Conservation (phyloP, 495 filamentous ascomycete genomes). For the Trichoderma parareesei region DNA sequence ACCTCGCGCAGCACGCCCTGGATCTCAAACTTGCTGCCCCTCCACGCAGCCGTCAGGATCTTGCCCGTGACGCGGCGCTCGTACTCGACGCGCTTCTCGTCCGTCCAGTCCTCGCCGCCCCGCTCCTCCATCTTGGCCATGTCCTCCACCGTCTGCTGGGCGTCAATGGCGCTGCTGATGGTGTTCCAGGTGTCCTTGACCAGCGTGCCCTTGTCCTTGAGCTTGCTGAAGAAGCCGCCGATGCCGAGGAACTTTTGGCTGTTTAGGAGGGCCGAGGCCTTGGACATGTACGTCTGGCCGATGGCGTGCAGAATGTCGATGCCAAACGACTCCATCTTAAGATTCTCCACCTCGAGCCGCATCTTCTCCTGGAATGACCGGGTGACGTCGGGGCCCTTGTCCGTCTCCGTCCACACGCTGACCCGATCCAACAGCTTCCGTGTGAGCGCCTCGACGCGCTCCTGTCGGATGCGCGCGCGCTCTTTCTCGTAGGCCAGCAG, state of each 20-base stretch:
- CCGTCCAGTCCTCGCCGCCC: constrained; percentile 96
- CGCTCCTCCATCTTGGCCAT: constrained; percentile 95
- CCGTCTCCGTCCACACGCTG: constrained; percentile 94
- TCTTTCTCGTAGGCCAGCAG: constrained; percentile 83
- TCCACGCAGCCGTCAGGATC: constrained; percentile 96
- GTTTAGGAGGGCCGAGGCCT: constrained; percentile 80
- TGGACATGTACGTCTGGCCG: constrained; percentile 78
- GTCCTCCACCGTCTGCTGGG: constrained; percentile 93
- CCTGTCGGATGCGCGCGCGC: constrained; percentile 73
- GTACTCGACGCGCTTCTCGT: constrained; percentile 95
- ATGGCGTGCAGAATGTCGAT: constrained; percentile 96
- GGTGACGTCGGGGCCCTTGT: constrained; percentile 79
- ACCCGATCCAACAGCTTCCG: constrained; percentile 84
- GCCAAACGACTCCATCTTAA: constrained; percentile 99
- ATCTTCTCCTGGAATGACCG: constrained; percentile 87
- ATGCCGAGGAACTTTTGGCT: constrained; percentile 96
- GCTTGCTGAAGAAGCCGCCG: constrained; percentile 80
- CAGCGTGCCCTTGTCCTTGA: constrained; percentile 95
- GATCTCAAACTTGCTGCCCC: constrained; percentile 96
- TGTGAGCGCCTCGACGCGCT: constrained; percentile 75
- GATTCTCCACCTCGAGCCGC: constrained; percentile 88
- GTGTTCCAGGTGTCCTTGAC: constrained; percentile 98
- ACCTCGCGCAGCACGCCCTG: constrained; percentile 91
- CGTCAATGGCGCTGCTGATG: constrained; percentile 93
- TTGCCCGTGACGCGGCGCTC: constrained; percentile 94